Percentiles rank a stretch among this genome's conserved stretches.
Evolutionary conservation across 495 filamentous ascomycete species (phyloP).

Genomic region (Apodospora peruviana): DNA sequence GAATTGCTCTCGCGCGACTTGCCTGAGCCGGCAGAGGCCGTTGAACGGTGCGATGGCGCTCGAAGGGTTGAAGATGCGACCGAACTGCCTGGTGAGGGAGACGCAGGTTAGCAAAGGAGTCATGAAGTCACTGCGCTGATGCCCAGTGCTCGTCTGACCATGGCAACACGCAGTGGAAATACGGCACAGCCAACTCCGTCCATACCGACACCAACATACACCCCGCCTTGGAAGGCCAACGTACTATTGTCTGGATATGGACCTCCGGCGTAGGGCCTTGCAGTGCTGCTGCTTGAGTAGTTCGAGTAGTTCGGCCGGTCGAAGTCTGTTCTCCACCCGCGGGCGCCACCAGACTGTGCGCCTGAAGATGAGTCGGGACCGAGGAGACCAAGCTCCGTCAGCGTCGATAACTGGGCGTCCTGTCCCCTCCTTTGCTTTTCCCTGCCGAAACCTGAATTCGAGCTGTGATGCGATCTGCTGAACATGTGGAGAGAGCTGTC

Average conservation of each 20-base stretch:
- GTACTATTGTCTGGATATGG: constrained; percentile 43
- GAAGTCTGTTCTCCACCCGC: constrained; percentile 28
- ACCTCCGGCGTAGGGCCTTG: constrained; percentile 20
- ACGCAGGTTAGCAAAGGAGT: neutral
- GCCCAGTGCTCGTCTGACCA: neutral
- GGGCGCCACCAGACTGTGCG: constrained; percentile 29
- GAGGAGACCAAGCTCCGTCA: constrained; percentile 34
- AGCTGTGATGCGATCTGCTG: constrained; percentile 41
- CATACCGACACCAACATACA: neutral
- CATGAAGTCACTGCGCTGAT: too few species aligned
- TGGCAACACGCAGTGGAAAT: constrained; percentile 2
- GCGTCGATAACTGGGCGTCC: constrained; percentile 29
- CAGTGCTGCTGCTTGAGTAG: constrained; percentile 21
- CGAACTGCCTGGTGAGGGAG: constrained; percentile 23
- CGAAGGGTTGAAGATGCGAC: constrained; percentile 32
- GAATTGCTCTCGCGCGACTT: constrained; percentile 33
- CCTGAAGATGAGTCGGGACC: constrained; percentile 30
- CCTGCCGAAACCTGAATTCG: constrained; percentile 30
- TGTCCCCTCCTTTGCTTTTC: constrained; percentile 26
- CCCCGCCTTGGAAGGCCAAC: constrained; percentile 11
- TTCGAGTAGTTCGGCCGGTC: constrained; percentile 18
- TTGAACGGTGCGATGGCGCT: constrained; percentile 39
- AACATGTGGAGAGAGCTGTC: constrained; percentile 37
- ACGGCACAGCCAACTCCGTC: constrained; percentile 9
- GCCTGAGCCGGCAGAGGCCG: constrained; percentile 33